Percentiles rank a stretch among this genome's conserved stretches.
These are phyloP conservation scores for Helicocarpus griseus DNA, from an alignment of 2,329 filamentous ascomycete genomes.

Conservation along the genomic window DNA sequence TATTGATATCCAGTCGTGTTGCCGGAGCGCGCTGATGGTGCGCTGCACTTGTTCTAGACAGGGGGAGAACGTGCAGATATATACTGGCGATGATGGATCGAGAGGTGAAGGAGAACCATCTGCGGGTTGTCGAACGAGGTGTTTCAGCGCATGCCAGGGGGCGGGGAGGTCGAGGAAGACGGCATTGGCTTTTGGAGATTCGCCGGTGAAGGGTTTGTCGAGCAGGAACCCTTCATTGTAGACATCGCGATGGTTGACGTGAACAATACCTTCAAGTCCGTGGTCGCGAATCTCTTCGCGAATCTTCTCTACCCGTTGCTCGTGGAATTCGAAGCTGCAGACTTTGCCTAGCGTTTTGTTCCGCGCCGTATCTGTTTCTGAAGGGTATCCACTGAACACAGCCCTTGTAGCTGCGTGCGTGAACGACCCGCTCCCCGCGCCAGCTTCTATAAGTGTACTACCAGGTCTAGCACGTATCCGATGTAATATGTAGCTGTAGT, in stretches of 20 bases:
- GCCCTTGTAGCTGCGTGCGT: slow-evolving; percentile 42
- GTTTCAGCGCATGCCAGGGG: slow-evolving; percentile 41
- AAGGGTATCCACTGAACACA: slow-evolving; percentile 38
- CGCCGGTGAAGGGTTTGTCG: slow-evolving; percentile 21
- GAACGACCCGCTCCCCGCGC: slow-evolving; percentile 44
- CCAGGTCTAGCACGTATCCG: slow-evolving; percentile 38
- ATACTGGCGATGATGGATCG: slow-evolving; percentile 59
- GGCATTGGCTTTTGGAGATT: slow-evolving; percentile 36
- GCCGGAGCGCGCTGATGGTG: slow-evolving; percentile 71
- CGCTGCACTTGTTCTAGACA: slow-evolving; percentile 93
- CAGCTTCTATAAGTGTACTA: slow-evolving; percentile 39
- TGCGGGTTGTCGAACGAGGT: slow-evolving; percentile 31
- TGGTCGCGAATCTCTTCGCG: slow-evolving; percentile 35
- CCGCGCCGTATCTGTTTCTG: slow-evolving; percentile 16
- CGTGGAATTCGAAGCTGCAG: slow-evolving; percentile 43
- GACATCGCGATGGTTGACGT: slow-evolving; percentile 40
- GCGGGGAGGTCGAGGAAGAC: slow-evolving; percentile 43
- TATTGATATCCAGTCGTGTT: slow-evolving; percentile 80
- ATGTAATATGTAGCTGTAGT: slow-evolving; percentile 45
- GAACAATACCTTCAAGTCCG: slow-evolving; percentile 34
- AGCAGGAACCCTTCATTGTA: slow-evolving; percentile 40
- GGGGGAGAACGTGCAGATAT: slow-evolving; percentile 90
- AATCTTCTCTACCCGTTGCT: slow-evolving; percentile 32
- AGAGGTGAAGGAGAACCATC: slow-evolving; percentile 43
- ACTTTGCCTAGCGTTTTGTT: slow-evolving; percentile 33